These are phyloP conservation scores for Cryptosporidium meleagridis DNA, from an alignment of 169 alveolate species.

Conservation along the genomic window DNA sequence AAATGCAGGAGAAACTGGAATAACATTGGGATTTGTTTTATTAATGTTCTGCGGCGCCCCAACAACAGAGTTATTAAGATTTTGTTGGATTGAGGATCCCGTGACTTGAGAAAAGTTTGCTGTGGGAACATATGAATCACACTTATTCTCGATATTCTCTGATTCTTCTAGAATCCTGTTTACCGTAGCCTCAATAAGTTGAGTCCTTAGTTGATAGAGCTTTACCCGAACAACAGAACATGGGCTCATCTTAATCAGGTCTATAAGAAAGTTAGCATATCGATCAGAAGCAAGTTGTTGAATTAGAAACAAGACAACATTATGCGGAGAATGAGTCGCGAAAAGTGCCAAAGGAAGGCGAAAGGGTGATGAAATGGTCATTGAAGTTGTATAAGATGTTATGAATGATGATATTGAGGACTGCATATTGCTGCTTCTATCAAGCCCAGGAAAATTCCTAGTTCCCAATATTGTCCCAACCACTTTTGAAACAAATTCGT, in stretches of 20 bases:
- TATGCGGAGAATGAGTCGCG: slow-evolving; percentile 61
- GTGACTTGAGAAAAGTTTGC: neutral
- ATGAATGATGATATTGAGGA: slow-evolving; percentile 61
- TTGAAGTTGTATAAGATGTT: slow-evolving; percentile 44
- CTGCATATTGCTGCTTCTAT: slow-evolving; percentile 46
- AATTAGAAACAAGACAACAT: slow-evolving; percentile 51
- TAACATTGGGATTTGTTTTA: neutral
- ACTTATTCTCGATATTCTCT: slow-evolving; percentile 28
- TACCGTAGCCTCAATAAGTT: slow-evolving; percentile 57
- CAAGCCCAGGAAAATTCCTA: slow-evolving; percentile 58
- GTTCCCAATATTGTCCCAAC: slow-evolving; percentile 67
- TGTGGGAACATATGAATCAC: slow-evolving; percentile 16
- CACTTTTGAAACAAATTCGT: slow-evolving; percentile 69
- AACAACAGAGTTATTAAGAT: neutral
- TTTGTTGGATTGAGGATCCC: slow-evolving; percentile 4
- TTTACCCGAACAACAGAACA: slow-evolving; percentile 56
- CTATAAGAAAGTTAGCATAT: slow-evolving; percentile 61
- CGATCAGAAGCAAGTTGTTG: slow-evolving; percentile 58
- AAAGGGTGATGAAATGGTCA: slow-evolving; percentile 69
- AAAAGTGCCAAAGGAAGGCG: slow-evolving; percentile 71
- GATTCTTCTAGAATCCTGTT: slow-evolving; percentile 47
- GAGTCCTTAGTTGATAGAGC: slow-evolving; percentile 54
- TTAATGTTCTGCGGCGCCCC: slow-evolving; percentile 8
- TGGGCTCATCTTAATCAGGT: slow-evolving; percentile 44
- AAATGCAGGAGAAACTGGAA: slow-evolving; percentile 66